A percentile compares a stretch with the other conserved stretches of the same genome.
These are phyloP conservation scores for Beta vulgaris DNA, from an alignment of 148 eudicot genomes.

Conservation along the genomic window DNA sequence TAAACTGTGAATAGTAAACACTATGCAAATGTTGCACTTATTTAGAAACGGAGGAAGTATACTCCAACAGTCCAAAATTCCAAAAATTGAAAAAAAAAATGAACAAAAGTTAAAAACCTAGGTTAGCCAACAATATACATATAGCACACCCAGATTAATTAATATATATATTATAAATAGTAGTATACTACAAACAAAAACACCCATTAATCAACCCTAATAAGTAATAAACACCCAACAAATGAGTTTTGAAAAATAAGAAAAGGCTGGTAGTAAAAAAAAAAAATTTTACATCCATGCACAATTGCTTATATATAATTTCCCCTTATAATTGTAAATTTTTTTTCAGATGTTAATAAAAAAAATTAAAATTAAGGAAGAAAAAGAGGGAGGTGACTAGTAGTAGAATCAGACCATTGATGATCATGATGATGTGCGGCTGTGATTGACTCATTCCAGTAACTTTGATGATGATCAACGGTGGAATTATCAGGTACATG, in stretches of 20 bases:
- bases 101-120: not conserved
- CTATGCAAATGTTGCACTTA: no score
- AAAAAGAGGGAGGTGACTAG: slow-evolving; percentile 15
- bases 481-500: not conserved
- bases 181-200: not conserved
- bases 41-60: no score
- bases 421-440: slow-evolving; percentile 2
- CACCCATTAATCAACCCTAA: not conserved
- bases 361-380: slow-evolving; percentile 25
- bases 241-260: no score
- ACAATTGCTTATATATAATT: not conserved
- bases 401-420: slow-evolving; percentile 18
- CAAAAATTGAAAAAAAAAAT: not conserved
- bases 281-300: not conserved
- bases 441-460: slow-evolving; percentile 11
- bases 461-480: slow-evolving; percentile 15
- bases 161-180: no score
- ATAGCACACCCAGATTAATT: not conserved
- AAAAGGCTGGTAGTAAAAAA: not conserved
- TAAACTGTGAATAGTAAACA: no score
- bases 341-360: not conserved
- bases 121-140: not conserved
- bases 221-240: not conserved
- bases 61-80: no score
- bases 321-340: not conserved